These are phyloP conservation scores for Barbatosphaeria neglecta DNA, from an alignment of 495 filamentous ascomycete species.

Conservation along the genomic window DNA sequence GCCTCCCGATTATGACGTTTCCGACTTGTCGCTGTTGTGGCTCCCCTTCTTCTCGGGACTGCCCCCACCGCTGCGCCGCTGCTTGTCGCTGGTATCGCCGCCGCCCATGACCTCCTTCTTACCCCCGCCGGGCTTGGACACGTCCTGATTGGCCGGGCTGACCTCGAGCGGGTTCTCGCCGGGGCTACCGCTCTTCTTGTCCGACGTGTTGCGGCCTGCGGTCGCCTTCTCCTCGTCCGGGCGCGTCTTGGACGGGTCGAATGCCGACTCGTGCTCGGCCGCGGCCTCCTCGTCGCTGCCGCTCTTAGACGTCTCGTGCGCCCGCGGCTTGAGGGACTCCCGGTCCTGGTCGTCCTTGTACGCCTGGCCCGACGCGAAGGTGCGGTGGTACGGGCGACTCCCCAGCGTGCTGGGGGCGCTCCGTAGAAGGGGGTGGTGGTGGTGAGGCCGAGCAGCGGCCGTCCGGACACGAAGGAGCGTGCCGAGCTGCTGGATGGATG, in stretches of 20 bases:
- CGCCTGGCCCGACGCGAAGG: constrained; percentile 3
- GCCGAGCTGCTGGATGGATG: too few relatives aligned
- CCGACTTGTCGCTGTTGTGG: not conserved
- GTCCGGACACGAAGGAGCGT: too few relatives aligned
- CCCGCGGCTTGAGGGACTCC: constrained; percentile 25
- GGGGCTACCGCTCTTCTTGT: too few relatives aligned
- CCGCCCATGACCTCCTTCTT: constrained; percentile 13
- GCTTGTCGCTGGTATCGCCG: constrained; percentile 12
- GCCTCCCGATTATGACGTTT: not conserved
- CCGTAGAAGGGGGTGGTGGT: not conserved
- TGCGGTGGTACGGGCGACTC: constrained; percentile 11
- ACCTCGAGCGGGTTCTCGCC: constrained; percentile 20
- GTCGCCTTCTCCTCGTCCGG: constrained; percentile 20
- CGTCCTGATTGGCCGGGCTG: constrained; percentile 23
- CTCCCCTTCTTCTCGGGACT: not conserved
- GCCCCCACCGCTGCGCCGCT: not conserved
- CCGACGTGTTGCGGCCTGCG: constrained; percentile 13
- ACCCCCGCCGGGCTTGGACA: constrained; percentile 13
- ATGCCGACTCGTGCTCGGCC: constrained; percentile 23
- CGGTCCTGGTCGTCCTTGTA: constrained; percentile 33
- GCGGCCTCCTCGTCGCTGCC: constrained; percentile 26
- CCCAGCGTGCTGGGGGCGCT: not conserved
- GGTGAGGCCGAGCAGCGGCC: too few relatives aligned
- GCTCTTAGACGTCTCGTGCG: constrained; percentile 23
- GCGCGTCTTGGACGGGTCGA: constrained; percentile 25